Base-by-base conservation (phyloP, 768 basidiomycete species). In the Flagelloscypha sp. region DNA sequence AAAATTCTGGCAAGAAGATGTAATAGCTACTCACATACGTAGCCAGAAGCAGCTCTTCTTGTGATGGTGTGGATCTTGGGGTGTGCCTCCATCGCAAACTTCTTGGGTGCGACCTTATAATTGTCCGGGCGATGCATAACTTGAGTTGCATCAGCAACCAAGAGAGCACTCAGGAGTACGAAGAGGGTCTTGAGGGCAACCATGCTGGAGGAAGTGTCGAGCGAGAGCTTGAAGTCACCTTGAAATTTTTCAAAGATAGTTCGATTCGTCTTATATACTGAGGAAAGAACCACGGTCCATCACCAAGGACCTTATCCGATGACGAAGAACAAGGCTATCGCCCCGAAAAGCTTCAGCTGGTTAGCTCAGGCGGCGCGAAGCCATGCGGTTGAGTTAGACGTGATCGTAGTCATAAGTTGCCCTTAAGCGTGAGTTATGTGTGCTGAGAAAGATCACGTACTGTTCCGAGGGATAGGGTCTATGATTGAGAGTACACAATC, bases 91-190 rank as follows among this genome's bases (percentile, higher is more conserved):
- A 51, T 55, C 13, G 52, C 38, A 42, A 61, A 61, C 24, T 44
- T 53, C 39, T 52, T 54, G 10, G 61, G 56, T 2, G 64, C 41
- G 8, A 57, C 52, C 49, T 66, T 72, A 51, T 66, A 76, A 20
- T 51, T 55, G 20, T 45, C 62, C 0, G 75, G 74, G 17, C 72
- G 63, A 34, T 56, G 68, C 74, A 77, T 76, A 25, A 70, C 55
- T 47, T 72, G 68, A 3, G 74, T 75, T 17, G 59, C 64, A 34
- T 60, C 41, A 28, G 57, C 61, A 27, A 27, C 9, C 25, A 27
- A 27, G 29, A 42, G 30, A 7, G 40, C 37, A 8, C 36, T 25
- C 18, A 44, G 27, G 16, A 44, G 34, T 16, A 42, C 19, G 11
- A 45, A 20, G 24, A 37, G 24, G 27, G 34, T n/a, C n/a, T n/a